Evolutionary conservation across 169 alveolate genomes (phyloP).

Genomic region (Cryptosporidium tyzzeri): DNA sequence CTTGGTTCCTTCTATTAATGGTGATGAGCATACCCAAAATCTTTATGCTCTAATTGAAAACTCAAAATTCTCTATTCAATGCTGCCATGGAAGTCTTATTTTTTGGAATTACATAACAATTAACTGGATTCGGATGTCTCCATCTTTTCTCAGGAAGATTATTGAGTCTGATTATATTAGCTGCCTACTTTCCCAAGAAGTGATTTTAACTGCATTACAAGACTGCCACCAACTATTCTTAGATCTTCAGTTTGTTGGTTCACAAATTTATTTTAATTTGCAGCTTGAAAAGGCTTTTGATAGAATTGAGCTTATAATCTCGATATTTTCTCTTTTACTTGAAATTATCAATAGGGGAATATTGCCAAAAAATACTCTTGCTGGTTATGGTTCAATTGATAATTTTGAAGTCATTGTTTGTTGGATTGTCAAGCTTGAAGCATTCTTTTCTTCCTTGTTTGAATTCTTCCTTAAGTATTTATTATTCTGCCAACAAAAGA

Average conservation of each 20-base stretch:
- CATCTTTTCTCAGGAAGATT: constrained; percentile 36
- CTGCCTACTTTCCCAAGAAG: constrained; percentile 28
- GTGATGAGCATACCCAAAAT: constrained; percentile 59
- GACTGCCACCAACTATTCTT: constrained; percentile 17
- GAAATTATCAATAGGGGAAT: constrained; percentile 48
- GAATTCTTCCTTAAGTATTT: constrained; percentile 47
- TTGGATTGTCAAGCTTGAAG: constrained; percentile 47
- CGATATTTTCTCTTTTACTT: constrained; percentile 42
- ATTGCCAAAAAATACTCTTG: constrained; percentile 49
- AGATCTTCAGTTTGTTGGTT: constrained; percentile 4
- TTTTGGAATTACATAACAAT: constrained; percentile 67
- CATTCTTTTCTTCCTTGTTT: constrained; percentile 38
- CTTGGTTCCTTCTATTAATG: constrained; percentile 50
- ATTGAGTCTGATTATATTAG: constrained; percentile 58
- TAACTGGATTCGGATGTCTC: constrained; percentile 58
- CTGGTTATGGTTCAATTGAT: constrained; percentile 72
- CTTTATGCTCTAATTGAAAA: constrained; percentile 9
- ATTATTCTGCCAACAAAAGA: constrained; percentile 47
- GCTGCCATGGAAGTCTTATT: constrained; percentile 30
- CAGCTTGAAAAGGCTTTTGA: constrained; percentile 9
- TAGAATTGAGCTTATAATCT: constrained; percentile 36
- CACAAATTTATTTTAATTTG: constrained; percentile 14
- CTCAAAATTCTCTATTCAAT: constrained; percentile 15
- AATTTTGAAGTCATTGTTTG: constrained; percentile 30
- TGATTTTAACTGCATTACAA: constrained; percentile 8